Evolutionary conservation across 768 basidiomycete genomes (phyloP), one percentile per base, ranked within the genome.

Genomic region (Lentinula raphanica): DNA sequence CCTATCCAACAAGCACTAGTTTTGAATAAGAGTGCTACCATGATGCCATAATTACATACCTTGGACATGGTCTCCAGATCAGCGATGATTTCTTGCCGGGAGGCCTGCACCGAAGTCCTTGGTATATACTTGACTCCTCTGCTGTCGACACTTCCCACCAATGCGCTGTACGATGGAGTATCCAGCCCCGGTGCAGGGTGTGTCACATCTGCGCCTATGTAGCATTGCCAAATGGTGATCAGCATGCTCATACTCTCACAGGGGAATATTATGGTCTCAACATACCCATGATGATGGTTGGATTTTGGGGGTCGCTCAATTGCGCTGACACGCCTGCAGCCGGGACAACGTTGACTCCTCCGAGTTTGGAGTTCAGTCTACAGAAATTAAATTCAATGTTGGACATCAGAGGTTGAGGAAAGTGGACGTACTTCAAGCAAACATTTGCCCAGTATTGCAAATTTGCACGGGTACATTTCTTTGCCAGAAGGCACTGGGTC

Each of bases 131-230:
- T 83, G 1, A 80, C 78, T 1, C 73, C 73, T 36, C 76, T 72
- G 0, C 73, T 73, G 62, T 84, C 83, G 13, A 84, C 76, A 53
- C 76, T 84, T 25, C 75, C 81, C 6, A 85, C 84, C 2, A 84
- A 69, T 1, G 81, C 69, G 0, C 84, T 79, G 63, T 80, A 85
- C 0, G 83, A 85, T 0, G 84, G 84, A 0, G 76, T 79, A 1
- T 72, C 77, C 0, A 79, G 74, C 12, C 83, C 82, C 9, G 84
- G 83, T 3, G 82, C 74, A 0, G 83, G 84, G 60, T 85, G 83
- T 36, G 81, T 82, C 46, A 80, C 82, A 61, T 84, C 83, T 6
- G 83, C 82, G 54, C 82, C 77, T 79, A 54, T 5, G 39, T n/a
- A n/a, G n/a, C 13, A 35, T 13, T 13, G 23, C 39, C 50, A 36